phyloP scores from a whole-genome alignment of 2,329 filamentous ascomycete species.

The Diaporthe eres region DNA sequence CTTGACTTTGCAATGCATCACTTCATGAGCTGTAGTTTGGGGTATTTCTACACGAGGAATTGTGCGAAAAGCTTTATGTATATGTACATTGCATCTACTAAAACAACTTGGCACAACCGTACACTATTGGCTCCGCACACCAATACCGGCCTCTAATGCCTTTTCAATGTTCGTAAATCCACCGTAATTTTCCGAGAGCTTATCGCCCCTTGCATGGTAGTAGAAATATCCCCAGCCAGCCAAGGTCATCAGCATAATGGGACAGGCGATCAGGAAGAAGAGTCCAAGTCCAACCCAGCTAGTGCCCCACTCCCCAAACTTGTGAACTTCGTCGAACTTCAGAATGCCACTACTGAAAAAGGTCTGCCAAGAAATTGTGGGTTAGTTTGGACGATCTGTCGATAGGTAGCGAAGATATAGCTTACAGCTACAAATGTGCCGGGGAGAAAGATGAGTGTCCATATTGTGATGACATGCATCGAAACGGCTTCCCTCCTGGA shows the following conservation, averaged over 20 bases:
- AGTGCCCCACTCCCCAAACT: not conserved
- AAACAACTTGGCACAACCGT: no score
- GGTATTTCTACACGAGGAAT: no score
- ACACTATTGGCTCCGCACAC: not conserved
- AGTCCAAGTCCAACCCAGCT: not conserved
- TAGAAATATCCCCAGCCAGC: not conserved
- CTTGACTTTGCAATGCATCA: no score
- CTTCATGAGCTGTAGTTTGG: no score
- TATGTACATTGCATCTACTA: no score
- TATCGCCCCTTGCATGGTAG: not conserved
- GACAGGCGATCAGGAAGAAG: not conserved
- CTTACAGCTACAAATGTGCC: constrained; percentile 46
- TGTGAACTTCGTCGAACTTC: not conserved
- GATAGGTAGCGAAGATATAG: no score
- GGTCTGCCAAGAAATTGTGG: not conserved
- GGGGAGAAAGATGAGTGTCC: constrained; percentile 50
- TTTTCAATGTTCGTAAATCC: not conserved
- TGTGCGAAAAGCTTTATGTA: no score
- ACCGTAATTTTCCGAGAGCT: no score
- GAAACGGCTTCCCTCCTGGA: constrained; percentile 57
- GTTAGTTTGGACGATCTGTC: no score
- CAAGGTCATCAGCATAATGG: constrained; percentile 13
- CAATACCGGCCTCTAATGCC: not conserved
- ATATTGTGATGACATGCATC: constrained; percentile 50
- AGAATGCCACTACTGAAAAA: constrained; percentile 20